Evolutionary conservation across 306 rosid genomes (phyloP), one percentile per base, ranked within the genome.

Genomic region (Gillenia trifoliata): DNA sequence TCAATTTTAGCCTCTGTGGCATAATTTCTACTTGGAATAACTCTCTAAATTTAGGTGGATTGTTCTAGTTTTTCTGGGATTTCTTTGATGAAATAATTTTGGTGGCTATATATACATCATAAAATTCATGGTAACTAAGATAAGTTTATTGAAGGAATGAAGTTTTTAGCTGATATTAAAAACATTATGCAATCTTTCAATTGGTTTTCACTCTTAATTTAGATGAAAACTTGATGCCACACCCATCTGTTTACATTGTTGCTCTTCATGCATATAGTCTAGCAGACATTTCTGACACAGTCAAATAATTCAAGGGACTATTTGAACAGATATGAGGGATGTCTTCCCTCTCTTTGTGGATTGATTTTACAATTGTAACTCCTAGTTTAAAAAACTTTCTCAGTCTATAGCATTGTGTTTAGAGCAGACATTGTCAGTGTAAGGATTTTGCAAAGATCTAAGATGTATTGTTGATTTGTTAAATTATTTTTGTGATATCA

Each of bases 241-340:
- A 15, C 7, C 20, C 20, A 45, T 40, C 23, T 31, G 17, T 38
- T 49, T n/a, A 31, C 52, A 45, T 41, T 70, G 41, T 11, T 49
- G 56, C 16, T 59, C 29, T 54, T 54, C 11, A 6, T 72, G 56
- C 40, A 57, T 59, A 38, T 54, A 8, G 59, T 54, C 12, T 54
- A n/a, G 31, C 43, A 41, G 59, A 72, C 57, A 60, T 60, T 41
- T 72, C 59, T 41, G 68, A 59, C 68, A 28, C 29, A n/a, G 26
- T 60, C 68, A 20, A 72, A 60, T 59, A 28, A 33, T 22, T 25
- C 20, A 22, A 17, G 41, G 30, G 45, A 59, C 57, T 72, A 28
- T 38, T 59, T 40, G 68, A 72, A 60, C 59, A 72, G n/a, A 60
- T 72, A 59, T 59, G 40, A 62, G 20, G 20, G 41, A 61, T 28